These are phyloP conservation scores for Strobilomyces confusus DNA, from an alignment of 768 basidiomycete species.

Conservation along the genomic window DNA sequence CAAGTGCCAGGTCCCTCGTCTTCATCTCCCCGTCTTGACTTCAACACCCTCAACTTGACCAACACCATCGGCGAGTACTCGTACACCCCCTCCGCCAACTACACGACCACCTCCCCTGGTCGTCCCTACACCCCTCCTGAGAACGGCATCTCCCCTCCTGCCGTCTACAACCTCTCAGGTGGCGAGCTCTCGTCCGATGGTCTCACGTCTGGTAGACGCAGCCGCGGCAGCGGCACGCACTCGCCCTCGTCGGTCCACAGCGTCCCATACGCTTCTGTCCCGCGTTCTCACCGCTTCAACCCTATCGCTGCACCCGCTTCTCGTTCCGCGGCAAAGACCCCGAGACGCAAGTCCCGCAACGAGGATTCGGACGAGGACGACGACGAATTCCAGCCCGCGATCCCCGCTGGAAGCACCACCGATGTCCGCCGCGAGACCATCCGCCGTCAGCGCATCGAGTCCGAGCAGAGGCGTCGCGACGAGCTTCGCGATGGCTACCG, in stretches of 20 bases:
- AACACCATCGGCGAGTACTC: slow-evolving; percentile 56
- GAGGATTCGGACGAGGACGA: slow-evolving; percentile 72
- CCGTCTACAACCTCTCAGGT: slow-evolving; percentile 65
- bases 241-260: slow-evolving; percentile 46
- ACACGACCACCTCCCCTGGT: slow-evolving; percentile 48
- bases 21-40: slow-evolving; percentile 59
- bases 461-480: slow-evolving; percentile 86
- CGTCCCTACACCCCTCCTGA: slow-evolving; percentile 69
- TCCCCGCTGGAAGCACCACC: slow-evolving; percentile 41
- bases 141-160: slow-evolving; percentile 67
- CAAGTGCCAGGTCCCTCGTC: slow-evolving; percentile 50
- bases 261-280: slow-evolving; percentile 58
- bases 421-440: slow-evolving; percentile 86
- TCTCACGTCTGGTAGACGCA: slow-evolving; percentile 57
- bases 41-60: slow-evolving; percentile 57
- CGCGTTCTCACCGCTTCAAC: slow-evolving; percentile 76
- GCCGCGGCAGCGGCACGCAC: slow-evolving; percentile 65
- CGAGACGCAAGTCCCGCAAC: slow-evolving; percentile 45
- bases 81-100: slow-evolving; percentile 50
- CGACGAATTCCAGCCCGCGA: slow-evolving; percentile 66
- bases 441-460: slow-evolving; percentile 90
- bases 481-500: slow-evolving; percentile 92
- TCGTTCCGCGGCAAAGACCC: slow-evolving; percentile 51
- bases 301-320: slow-evolving; percentile 54
- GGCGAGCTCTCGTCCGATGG: slow-evolving; percentile 77